phyloP scores from a whole-genome alignment of 1,284 basidiomycete species.

The Apiotrichum montevideense region DNA sequence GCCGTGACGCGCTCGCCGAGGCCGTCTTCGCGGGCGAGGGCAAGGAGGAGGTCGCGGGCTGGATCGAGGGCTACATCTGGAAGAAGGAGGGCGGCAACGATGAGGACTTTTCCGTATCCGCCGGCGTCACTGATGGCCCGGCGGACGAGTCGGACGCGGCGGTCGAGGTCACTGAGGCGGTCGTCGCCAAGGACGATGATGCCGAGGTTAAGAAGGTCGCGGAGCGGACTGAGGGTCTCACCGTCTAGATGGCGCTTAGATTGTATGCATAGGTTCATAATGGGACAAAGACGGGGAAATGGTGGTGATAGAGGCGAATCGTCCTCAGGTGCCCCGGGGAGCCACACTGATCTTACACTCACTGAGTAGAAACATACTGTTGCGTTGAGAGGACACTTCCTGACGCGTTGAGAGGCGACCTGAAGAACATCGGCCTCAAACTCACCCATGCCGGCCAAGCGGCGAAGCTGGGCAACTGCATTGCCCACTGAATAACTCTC shows the following conservation, averaged over 20 bases:
- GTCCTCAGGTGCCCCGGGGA: no score
- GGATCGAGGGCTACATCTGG: conserved; percentile 46
- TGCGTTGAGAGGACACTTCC: no score
- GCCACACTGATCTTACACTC: no score
- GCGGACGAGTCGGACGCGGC: conserved; percentile 10
- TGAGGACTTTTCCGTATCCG: conserved; percentile 15
- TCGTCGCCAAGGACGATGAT: conserved; percentile 9
- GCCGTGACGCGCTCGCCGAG: conserved; percentile 43
- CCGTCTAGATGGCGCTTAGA: neutral
- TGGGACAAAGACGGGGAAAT: neutral
- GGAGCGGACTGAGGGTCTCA: neutral
- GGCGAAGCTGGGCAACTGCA: no score
- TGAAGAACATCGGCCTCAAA: no score
- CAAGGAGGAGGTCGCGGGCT: conserved; percentile 47
- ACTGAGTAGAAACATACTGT: no score
- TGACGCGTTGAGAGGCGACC: no score
- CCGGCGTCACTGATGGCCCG: conserved; percentile 4
- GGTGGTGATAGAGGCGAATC: no score
- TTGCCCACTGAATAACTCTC: no score
- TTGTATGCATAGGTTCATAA: neutral
- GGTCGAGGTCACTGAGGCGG: conserved; percentile 3
- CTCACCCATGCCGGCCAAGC: no score
- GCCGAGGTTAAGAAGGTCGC: conserved; percentile 7
- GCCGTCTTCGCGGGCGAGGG: conserved; percentile 45
- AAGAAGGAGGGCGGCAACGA: conserved; percentile 32